Evolutionary conservation across 129 eudicot species (phyloP).

Genomic region (Ambrosia artemisiifolia): DNA sequence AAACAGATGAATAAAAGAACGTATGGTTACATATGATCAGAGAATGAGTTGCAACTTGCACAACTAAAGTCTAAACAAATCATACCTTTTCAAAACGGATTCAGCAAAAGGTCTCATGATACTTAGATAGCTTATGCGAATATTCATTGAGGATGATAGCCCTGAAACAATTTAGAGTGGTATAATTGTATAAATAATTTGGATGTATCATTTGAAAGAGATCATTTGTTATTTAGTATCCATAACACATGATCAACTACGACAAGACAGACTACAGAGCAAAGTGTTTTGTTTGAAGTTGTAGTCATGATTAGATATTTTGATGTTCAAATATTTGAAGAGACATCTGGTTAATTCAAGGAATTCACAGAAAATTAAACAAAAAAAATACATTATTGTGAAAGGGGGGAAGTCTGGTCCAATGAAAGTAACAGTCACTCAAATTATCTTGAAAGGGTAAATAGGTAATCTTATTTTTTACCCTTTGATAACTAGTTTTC

Average conservation of each 20-base stretch:
- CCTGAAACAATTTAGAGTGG: constrained; percentile 48
- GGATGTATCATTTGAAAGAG: not conserved
- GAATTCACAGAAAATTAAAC: not conserved
- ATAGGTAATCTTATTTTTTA: not conserved
- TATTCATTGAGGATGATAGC: constrained; percentile 88
- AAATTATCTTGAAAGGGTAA: not conserved
- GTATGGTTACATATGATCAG: not conserved
- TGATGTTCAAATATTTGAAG: not conserved
- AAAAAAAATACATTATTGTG: not conserved
- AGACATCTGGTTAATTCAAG: not conserved
- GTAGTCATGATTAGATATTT: not conserved
- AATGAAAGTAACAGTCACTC: not conserved
- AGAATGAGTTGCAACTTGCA: not conserved
- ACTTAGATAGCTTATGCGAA: constrained; percentile 68
- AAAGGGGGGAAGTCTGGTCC: not conserved
- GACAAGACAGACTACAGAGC: not conserved
- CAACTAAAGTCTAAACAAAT: not conserved
- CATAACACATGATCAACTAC: not conserved
- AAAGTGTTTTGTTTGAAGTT: not conserved
- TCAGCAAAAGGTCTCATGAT: constrained; percentile 99
- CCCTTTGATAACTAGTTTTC: not conserved
- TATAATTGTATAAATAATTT: not conserved
- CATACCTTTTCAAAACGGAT: constrained; percentile 80
- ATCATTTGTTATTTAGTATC: not conserved
- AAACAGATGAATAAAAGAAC: constrained; percentile 19